Percentiles rank a stretch among this genome's conserved stretches.
phyloP scores from a whole-genome alignment of 352 stramenopile species.

The Hyaloperonospora brassicae region DNA sequence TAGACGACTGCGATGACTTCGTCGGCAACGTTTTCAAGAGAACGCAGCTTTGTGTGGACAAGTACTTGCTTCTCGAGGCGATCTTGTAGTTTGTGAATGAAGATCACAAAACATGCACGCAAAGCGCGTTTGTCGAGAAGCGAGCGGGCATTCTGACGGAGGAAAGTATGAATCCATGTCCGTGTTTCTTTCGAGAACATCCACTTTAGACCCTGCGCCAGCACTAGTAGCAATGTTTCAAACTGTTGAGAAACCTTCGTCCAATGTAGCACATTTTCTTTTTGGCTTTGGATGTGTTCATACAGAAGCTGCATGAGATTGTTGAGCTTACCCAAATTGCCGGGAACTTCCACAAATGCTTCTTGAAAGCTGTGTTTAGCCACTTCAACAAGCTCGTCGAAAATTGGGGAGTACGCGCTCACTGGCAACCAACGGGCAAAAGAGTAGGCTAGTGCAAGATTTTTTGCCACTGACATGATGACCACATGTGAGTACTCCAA shows the following conservation, averaged over 20 bases:
- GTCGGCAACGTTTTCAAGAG: slow-evolving; percentile 43
- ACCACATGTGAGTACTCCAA: slow-evolving; percentile 35
- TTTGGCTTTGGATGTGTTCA: slow-evolving; percentile 24
- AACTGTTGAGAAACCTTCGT: slow-evolving; percentile 24
- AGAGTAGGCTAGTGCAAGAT: slow-evolving; percentile 43
- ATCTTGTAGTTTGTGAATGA: slow-evolving; percentile 35
- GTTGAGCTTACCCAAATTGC: slow-evolving; percentile 28
- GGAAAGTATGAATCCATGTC: slow-evolving; percentile 37
- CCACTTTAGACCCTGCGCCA: slow-evolving; percentile 38
- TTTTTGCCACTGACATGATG: slow-evolving; percentile 44
- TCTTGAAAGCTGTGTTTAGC: slow-evolving; percentile 35
- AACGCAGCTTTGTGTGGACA: slow-evolving; percentile 26
- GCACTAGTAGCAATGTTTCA: slow-evolving; percentile 33
- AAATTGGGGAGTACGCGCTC: slow-evolving; percentile 31
- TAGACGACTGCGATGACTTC: slow-evolving; percentile 62
- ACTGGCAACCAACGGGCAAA: slow-evolving; percentile 49
- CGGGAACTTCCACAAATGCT: slow-evolving; percentile 1
- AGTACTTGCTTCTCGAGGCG: slow-evolving; percentile 45
- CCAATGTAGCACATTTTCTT: background rate
- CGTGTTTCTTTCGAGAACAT: slow-evolving; percentile 41
- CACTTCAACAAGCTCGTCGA: slow-evolving; percentile 41
- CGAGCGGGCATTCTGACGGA: slow-evolving; percentile 24
- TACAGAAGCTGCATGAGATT: slow-evolving; percentile 41
- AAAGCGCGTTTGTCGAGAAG: slow-evolving; percentile 39
- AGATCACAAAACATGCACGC: slow-evolving; percentile 37